Evolutionary conservation across 116 monocot genomes (phyloP), one percentile per base, ranked within the genome.

Genomic region (Iris pallida): DNA sequence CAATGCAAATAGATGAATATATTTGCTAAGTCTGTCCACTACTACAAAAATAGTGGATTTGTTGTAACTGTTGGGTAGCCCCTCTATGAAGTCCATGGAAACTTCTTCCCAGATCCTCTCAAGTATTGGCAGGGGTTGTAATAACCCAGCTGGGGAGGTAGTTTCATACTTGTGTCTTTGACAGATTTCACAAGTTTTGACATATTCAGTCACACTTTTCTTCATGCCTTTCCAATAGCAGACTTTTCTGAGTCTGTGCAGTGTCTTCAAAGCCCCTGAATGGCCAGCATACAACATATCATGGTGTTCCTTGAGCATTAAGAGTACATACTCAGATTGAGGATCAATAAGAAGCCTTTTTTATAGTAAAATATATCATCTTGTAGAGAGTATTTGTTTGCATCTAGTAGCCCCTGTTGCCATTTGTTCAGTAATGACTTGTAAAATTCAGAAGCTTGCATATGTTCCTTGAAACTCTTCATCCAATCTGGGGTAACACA

Each of bases 81-180:
- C 71, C 2, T 72, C 61, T 5, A 72, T 61, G 16, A 72, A 61
- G 13, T 72, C 71, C 61, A 72, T 72, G 4, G 61, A 5, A 7
- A 61, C 47, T 12, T 62, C 59, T 20, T 12, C 20, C 71, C 71
- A 71, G 47, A 71, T 20, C 20, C 13, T 9, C 0, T 18, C 42
- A 6, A 41, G 61, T 51, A 62, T 47, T 0, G 71, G 61, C 14
- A 71, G 14, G 17, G 51, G 71, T 19, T 71, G 71, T 4, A 71
- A 49, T 0, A 71, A 18, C 0, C 59, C 59, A 5, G 59, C 18
- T 19, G 18, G 47, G 0, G 60, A 2, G 7, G 14, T 13, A 0
- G 47, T 14, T 20, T 71, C 61, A 49, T 1, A 47, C 61, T 71
- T 19, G 16, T 45, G n/a, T n/a, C 11, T 48, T 47, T 71, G 71